Percentiles rank a stretch among this genome's conserved stretches.
phyloP scores from a whole-genome alignment of 345 rosid genomes.

The Gynandropsis gynandra region DNA sequence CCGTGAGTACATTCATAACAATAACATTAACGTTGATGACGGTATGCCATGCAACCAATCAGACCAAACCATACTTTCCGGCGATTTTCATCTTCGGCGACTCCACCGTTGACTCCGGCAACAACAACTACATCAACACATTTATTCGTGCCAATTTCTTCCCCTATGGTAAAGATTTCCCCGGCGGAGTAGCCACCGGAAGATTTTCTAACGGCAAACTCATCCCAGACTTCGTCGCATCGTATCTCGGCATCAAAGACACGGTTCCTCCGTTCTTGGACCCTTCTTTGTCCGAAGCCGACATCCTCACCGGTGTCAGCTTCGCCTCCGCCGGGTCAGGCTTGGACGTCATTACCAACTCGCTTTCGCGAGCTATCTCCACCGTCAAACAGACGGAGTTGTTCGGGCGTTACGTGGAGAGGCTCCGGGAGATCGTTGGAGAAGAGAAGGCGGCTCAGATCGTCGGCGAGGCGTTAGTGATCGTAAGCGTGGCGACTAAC shows the following conservation, averaged over 20 bases:
- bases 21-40: constrained; percentile 2
- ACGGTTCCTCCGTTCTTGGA: constrained; percentile 28
- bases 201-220: constrained; percentile 33
- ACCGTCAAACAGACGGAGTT: constrained; percentile 34
- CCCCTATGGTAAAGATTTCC: constrained; percentile 30
- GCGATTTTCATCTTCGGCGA: constrained; percentile 31
- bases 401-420: constrained; percentile 32
- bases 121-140: constrained; percentile 26
- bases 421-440: constrained; percentile 31
- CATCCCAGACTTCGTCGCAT: constrained; percentile 23
- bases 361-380: constrained; percentile 26
- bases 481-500: constrained; percentile 58
- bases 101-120: constrained; percentile 29
- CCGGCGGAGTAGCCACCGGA: constrained; percentile 26
- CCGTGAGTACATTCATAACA: constrained; percentile 9
- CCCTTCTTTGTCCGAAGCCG: constrained; percentile 17
- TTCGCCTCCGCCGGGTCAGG: constrained; percentile 32
- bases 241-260: constrained; percentile 27
- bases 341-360: constrained; percentile 20
- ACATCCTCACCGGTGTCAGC: constrained; percentile 25
- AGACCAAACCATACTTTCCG: constrained; percentile 21
- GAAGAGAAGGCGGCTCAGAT: constrained; percentile 32
- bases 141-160: constrained; percentile 17
- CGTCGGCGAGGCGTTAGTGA: constrained; percentile 34
- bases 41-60: constrained; percentile 16